Conservation (phyloP, 2,329 filamentous ascomycete genomes). For the Penicillium sp. region DNA sequence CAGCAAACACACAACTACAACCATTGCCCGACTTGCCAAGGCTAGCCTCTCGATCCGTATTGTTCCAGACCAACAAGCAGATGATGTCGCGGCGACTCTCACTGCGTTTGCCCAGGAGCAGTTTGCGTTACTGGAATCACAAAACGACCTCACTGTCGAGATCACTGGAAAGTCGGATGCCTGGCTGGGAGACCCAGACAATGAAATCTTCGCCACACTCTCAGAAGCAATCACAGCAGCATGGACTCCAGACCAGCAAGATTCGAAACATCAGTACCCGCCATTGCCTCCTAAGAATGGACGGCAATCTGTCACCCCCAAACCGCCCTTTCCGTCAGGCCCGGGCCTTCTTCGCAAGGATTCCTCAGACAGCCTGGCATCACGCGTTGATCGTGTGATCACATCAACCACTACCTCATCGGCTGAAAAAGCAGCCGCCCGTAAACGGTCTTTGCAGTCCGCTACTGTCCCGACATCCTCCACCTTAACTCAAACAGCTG, state of each 20-base stretch:
- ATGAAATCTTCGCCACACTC: constrained; percentile 85
- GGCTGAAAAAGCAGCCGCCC: constrained; percentile 26
- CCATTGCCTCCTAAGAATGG: constrained; percentile 23
- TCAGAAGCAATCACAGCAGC: constrained; percentile 81
- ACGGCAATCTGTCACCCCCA: constrained; percentile 8
- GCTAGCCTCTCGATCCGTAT: constrained; percentile 87
- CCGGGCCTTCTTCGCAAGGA: constrained; percentile 32
- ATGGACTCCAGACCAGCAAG: constrained; percentile 60
- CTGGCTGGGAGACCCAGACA: constrained; percentile 90
- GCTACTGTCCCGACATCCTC: constrained; percentile 41
- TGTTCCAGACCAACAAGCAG: constrained; percentile 88
- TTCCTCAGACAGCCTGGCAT: constrained; percentile 41
- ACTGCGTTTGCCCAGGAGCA: constrained; percentile 66
- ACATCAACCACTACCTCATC: constrained; percentile 40
- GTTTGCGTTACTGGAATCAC: constrained; percentile 73
- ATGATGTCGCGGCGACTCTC: constrained; percentile 69
- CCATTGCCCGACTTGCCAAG: constrained; percentile 82
- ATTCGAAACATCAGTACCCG: constrained; percentile 36
- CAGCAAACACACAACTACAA: constrained; percentile 78
- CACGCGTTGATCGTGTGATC: constrained; percentile 41
- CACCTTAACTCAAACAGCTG: constrained; percentile 34
- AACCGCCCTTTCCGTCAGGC: constrained; percentile 14
- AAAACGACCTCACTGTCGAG: constrained; percentile 75
- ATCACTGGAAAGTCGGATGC: constrained; percentile 94
- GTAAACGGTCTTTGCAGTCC: constrained; percentile 26